These are phyloP conservation scores for Areca catechu DNA, from an alignment of 176 grass and related monocot genomes.

Conservation along the genomic window DNA sequence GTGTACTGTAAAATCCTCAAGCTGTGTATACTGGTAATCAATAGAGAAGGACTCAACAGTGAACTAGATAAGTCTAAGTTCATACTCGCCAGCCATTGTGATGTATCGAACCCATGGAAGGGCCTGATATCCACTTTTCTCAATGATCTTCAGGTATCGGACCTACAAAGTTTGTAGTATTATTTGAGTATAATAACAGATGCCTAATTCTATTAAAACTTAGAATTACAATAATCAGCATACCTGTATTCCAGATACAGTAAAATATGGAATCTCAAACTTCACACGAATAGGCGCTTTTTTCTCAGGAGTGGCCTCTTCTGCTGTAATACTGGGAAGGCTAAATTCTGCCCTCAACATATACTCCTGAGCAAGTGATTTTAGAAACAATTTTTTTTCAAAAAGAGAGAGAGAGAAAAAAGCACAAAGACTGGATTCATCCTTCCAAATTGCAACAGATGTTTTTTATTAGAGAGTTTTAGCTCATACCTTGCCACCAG, in stretches of 20 bases:
- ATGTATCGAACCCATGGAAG: slow-evolving; percentile 99
- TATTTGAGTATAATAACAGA: no score
- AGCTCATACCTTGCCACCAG: slow-evolving; percentile 82
- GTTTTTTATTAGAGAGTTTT: no score
- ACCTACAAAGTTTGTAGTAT: slow-evolving; percentile 33
- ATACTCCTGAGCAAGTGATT: slow-evolving; percentile 49
- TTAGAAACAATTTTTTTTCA: no score
- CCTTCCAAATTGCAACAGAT: no score
- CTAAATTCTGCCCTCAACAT: slow-evolving; percentile 98
- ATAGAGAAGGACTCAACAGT: neutral
- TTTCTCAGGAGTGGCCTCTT: slow-evolving; percentile 82
- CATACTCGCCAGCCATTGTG: slow-evolving; percentile 98
- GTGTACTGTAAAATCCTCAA: no score
- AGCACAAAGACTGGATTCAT: no score
- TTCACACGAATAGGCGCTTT: slow-evolving; percentile 96
- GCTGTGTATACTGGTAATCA: no score
- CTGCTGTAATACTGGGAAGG: slow-evolving; percentile 94
- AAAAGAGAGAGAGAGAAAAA: no score
- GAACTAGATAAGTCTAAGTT: slow-evolving; percentile 82
- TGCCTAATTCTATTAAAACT: no score
- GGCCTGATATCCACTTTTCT: slow-evolving; percentile 96
- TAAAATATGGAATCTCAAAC: slow-evolving; percentile 99
- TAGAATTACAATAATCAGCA: neutral
- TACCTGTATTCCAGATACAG: slow-evolving; percentile 97
- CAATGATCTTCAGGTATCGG: slow-evolving; percentile 97